Percentiles rank a stretch among this genome's conserved stretches.
Evolutionary conservation across 352 stramenopile genomes (phyloP).

Genomic region (Phytophthora tentaculata): DNA sequence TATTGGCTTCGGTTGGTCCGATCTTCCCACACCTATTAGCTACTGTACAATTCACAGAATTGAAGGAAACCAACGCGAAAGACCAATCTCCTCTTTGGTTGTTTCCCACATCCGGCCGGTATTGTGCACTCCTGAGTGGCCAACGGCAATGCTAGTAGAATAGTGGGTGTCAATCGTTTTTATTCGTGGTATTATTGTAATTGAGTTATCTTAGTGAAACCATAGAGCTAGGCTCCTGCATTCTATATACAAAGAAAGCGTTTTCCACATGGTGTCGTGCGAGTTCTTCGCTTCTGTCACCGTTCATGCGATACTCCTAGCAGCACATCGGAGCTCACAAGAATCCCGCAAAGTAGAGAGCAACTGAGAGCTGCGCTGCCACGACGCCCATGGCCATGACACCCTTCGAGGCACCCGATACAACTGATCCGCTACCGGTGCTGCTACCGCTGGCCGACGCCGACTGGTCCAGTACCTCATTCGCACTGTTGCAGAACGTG

Average conservation of each 20-base stretch:
- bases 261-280: background rate
- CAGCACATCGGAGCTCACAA: conserved; percentile 5
- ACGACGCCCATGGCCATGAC: conserved; percentile 3
- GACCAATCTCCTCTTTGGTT: too few relatives aligned
- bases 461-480: conserved; percentile 23
- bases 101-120: too few relatives aligned
- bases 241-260: background rate
- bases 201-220: background rate
- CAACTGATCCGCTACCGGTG: conserved; percentile 13
- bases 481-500: conserved; percentile 30
- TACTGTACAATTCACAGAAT: too few relatives aligned
- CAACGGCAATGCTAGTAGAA: too few relatives aligned
- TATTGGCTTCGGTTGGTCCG: too few relatives aligned
- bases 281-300: background rate
- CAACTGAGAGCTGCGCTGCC: conserved; percentile 21
- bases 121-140: too few relatives aligned
- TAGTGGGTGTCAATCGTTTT: background rate
- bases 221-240: background rate
- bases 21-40: too few relatives aligned
- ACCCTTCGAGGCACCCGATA: conserved; percentile 14
- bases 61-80: too few relatives aligned
- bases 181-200: background rate
- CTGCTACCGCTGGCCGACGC: conserved; percentile 18
- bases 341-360: conserved; percentile 25
- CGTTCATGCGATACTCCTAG: background rate